Percentiles rank a stretch among this genome's conserved stretches.
Evolutionary conservation across 116 monocot species (phyloP).

Genomic region (Phalaenopsis hybrid): DNA sequence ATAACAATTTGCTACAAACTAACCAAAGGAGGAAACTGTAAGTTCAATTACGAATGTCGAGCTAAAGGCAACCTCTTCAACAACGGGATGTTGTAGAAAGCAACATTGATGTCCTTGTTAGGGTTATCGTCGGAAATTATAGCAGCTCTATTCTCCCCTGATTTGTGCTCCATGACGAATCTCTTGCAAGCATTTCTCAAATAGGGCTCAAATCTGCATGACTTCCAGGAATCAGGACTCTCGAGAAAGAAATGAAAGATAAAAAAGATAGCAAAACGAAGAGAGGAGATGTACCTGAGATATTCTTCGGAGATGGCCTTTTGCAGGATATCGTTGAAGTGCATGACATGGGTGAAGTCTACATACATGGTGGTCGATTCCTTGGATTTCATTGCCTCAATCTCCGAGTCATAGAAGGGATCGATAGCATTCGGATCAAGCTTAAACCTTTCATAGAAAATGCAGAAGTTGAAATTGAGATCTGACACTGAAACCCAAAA

Average conservation of each 20-base stretch:
- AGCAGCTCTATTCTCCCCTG: constrained; percentile 42
- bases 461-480: neutral
- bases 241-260: neutral
- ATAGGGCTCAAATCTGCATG: constrained; percentile 67
- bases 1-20: neutral
- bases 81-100: constrained; percentile 90
- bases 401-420: constrained; percentile 83
- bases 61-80: constrained; percentile 52
- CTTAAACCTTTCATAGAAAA: constrained; percentile 45
- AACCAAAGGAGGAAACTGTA: neutral
- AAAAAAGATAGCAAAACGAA: neutral
- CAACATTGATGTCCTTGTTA: constrained; percentile 67
- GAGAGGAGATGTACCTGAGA: constrained; percentile 33
- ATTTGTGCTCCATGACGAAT: constrained; percentile 54
- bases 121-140: constrained; percentile 67
- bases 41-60: neutral
- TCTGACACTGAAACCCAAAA: neutral
- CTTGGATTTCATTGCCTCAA: constrained; percentile 73
- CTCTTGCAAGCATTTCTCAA: constrained; percentile 85
- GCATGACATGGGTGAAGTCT: constrained; percentile 92
- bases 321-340: constrained; percentile 83
- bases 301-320: constrained; percentile 86
- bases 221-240: neutral
- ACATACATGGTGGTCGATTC: constrained; percentile 95
- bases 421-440: constrained; percentile 39